phyloP scores from a whole-genome alignment of 495 filamentous ascomycete genomes.

The Daldinia bambusicola region DNA sequence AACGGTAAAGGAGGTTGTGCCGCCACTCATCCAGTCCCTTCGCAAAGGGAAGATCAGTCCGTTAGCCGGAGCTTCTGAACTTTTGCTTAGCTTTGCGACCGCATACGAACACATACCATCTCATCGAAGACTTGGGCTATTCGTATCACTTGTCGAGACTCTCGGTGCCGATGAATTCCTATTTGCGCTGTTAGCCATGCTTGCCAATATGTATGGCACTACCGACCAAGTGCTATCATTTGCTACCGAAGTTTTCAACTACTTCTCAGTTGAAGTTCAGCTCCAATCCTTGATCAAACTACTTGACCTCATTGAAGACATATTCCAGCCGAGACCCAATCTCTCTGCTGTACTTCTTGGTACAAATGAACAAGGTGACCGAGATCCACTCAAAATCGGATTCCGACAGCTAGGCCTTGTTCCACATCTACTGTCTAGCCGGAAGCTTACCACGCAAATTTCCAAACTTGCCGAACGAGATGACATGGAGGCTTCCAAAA shows the following conservation, averaged over 20 bases:
- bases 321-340: slow-evolving; percentile 72
- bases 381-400: slow-evolving; percentile 67
- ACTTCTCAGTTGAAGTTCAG: slow-evolving; percentile 71
- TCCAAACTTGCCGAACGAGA: slow-evolving; percentile 61
- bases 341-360: slow-evolving; percentile 76
- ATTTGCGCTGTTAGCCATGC: slow-evolving; percentile 75
- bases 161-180: slow-evolving; percentile 85
- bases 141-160: slow-evolving; percentile 81
- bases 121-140: slow-evolving; percentile 82
- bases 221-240: slow-evolving; percentile 63
- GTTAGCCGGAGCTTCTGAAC: slow-evolving; percentile 80
- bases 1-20: slow-evolving; percentile 90
- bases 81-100: slow-evolving; percentile 89
- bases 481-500: slow-evolving; percentile 67
- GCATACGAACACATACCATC: slow-evolving; percentile 94
- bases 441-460: slow-evolving; percentile 60
- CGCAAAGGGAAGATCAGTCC: slow-evolving; percentile 79
- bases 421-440: slow-evolving; percentile 61
- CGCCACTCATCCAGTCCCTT: slow-evolving; percentile 86
- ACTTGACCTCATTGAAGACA: slow-evolving; percentile 75
- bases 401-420: slow-evolving; percentile 71
- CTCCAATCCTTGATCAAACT: slow-evolving; percentile 76
- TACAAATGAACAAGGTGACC: slow-evolving; percentile 68
- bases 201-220: slow-evolving; percentile 73
- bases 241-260: slow-evolving; percentile 61